Evolutionary conservation across 129 eudicot species (phyloP).

Genomic region (Logfia minima): DNA sequence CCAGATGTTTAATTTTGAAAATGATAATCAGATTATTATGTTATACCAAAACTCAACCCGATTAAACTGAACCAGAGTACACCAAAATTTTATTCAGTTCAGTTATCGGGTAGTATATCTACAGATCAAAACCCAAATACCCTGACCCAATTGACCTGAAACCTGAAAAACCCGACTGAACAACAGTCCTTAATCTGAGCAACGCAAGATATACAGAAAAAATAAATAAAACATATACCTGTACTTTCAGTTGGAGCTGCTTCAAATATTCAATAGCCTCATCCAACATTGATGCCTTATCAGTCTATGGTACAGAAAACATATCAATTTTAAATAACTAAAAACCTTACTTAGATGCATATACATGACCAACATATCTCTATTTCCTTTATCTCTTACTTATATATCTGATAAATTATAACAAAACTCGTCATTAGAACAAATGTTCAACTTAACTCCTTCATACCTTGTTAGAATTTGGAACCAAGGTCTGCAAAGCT

Average conservation of each 20-base stretch:
- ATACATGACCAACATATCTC: background rate
- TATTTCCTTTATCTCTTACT: background rate
- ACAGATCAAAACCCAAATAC: background rate
- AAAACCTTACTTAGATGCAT: background rate
- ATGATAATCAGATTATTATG: background rate
- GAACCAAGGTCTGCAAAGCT: conserved; percentile 90
- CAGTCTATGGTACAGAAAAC: conserved; percentile 55
- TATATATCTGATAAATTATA: background rate
- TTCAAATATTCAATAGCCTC: conserved; percentile 97
- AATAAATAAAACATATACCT: conserved; percentile 45
- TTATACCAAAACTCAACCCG: background rate
- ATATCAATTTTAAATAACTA: conserved; percentile 11
- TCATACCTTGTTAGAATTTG: conserved; percentile 79
- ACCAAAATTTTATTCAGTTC: background rate
- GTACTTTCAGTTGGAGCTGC: conserved; percentile 94
- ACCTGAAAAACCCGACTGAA: background rate
- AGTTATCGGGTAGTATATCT: background rate
- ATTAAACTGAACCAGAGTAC: background rate
- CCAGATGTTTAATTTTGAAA: no score
- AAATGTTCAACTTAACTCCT: background rate
- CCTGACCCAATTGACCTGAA: background rate
- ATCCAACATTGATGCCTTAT: conserved; percentile 98
- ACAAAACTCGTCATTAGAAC: background rate
- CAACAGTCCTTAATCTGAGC: background rate
- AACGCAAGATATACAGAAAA: background rate